A percentile compares a stretch with the other conserved stretches of the same genome.
phyloP scores from a whole-genome alignment of 257 asterid species.

The Avicennia marina region DNA sequence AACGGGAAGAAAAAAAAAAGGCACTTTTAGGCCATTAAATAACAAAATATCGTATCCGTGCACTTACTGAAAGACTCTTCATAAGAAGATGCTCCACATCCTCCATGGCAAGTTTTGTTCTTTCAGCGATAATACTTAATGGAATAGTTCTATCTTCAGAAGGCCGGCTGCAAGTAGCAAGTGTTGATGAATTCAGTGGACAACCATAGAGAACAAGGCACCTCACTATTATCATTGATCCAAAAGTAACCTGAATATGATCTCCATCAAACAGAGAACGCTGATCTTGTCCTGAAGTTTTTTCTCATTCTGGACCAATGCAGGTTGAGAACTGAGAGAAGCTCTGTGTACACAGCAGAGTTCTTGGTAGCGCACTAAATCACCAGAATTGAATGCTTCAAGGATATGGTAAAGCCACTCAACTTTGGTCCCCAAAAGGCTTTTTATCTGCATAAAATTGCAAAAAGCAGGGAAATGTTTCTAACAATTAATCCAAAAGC shows the following conservation, averaged over 20 bases:
- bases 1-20: too few species aligned
- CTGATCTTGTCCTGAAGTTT: conserved; percentile 93
- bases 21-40: too few species aligned
- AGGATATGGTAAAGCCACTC: conserved; percentile 90
- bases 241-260: conserved; percentile 68
- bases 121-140: conserved; percentile 63
- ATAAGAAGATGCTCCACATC: conserved; percentile 90
- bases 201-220: not conserved
- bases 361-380: conserved; percentile 81
- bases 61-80: conserved; percentile 98
- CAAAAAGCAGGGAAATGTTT: too few species aligned
- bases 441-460: conserved; percentile 52
- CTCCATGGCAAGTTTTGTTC: conserved; percentile 79
- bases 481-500: too few species aligned
- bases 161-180: conserved; percentile 64
- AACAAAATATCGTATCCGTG: too few species aligned
- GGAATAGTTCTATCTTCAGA: conserved; percentile 96
- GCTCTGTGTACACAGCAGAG: conserved; percentile 72
- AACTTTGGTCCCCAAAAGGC: conserved; percentile 78
- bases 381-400: conserved; percentile 89
- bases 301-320: conserved; percentile 88
- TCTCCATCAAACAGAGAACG: conserved; percentile 97
- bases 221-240: not conserved
- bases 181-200: too few species aligned
- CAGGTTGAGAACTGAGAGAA: conserved; percentile 82